Evolutionary conservation across 129 eudicot genomes (phyloP).

Genomic region (Chrysanthemum seticuspe): DNA sequence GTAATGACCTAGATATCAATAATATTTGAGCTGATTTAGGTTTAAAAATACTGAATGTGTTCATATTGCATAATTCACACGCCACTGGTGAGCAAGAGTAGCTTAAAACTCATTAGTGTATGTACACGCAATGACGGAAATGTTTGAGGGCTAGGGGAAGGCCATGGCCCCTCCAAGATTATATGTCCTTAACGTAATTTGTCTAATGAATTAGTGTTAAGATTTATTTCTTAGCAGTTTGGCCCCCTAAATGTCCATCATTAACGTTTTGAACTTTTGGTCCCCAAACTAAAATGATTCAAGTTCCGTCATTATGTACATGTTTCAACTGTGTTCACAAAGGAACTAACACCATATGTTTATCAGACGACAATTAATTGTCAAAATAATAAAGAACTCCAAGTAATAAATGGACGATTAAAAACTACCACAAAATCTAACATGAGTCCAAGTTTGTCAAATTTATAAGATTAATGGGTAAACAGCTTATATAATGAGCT

Average conservation of each 20-base stretch:
- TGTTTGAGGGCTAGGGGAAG: too few species aligned
- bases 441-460: background rate
- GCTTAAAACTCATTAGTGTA: conserved; percentile 1
- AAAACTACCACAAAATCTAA: conserved; percentile 4
- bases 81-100: conserved; percentile 10
- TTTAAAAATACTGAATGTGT: background rate
- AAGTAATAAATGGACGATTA: background rate
- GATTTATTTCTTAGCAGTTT: too few species aligned
- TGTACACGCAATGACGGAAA: background rate
- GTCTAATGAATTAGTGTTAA: too few species aligned
- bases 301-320: too few species aligned
- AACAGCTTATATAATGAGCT: background rate
- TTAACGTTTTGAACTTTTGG: too few species aligned
- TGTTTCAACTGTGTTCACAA: background rate
- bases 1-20: background rate
- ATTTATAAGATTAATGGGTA: background rate
- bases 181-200: too few species aligned
- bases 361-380: background rate
- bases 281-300: too few species aligned
- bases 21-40: background rate
- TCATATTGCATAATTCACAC: conserved; percentile 10
- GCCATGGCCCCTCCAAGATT: too few species aligned
- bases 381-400: background rate
- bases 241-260: too few species aligned
- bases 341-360: background rate